Evolutionary conservation across 176 grass and related monocot species (phyloP), one percentile per base, ranked within the genome.

Genomic region (Musa itinerans): DNA sequence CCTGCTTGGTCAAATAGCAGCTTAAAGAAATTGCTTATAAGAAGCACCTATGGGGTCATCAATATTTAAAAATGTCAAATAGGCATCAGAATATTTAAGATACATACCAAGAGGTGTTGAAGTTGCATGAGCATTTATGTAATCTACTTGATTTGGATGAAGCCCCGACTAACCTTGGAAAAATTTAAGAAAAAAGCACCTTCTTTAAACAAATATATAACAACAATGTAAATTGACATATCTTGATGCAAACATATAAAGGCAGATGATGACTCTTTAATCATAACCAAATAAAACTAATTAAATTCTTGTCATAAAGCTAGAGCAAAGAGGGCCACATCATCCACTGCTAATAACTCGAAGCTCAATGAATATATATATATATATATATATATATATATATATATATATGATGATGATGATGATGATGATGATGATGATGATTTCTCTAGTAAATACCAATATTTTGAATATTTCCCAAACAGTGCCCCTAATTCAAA

Each of bases 71-170:
- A 50, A 52, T n/a, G 48, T 43, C 7, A 70, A 50, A n/a, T 50
- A 70, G 17, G 57, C 15, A 61, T 8, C 16, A 1, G 51, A 17
- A 70, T 52, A 12, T 24, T 20, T 1, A 10, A 65, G 75, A 15
- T 52, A 65, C 59, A 80, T 87, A 98, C 94, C 90, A 12, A 98
- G 75, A 85, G 88, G 90, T 74, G 94, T 98, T 82, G 94, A 93
- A 71, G 94, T 98, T 23, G 94, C 94, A 85, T 93, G 90, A 0
- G 90, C 90, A 81, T 98, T 98, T 79, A 98, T 68, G 72, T 98
- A 98, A 78, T 91, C 90, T 68, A 98, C 83, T 86, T 93, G 76
- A 71, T 83, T 87, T 78, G 84, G 82, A 83, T 52, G 75, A 84
- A 98, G 80, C 25, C 94, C 94, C 69, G 90, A 93, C 94, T 98